Evolutionary conservation across 371 early-diverging fungal genomes (phyloP).

Genomic region (Mucor lusitanicus): DNA sequence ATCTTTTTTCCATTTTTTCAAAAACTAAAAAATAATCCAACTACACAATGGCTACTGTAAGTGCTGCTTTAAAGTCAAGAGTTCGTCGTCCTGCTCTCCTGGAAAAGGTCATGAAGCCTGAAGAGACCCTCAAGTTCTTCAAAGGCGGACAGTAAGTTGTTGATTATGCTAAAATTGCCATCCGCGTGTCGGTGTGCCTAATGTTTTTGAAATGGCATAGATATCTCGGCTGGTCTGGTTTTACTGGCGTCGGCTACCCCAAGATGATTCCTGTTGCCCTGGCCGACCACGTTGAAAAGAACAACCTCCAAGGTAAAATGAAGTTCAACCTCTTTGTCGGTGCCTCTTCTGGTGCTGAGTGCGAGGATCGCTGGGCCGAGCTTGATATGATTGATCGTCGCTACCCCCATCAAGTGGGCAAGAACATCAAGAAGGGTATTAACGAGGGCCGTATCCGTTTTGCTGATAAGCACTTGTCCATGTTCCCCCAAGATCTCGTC

Average conservation of each 20-base stretch:
- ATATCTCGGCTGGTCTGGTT: constrained; percentile 55
- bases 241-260: constrained; percentile 59
- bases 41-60: constrained; percentile 36
- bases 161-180: not conserved
- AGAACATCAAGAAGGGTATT: constrained; percentile 54
- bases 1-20: constrained; percentile 7
- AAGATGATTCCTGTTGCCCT: constrained; percentile 54
- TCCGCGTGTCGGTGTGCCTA: not conserved
- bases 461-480: constrained; percentile 61
- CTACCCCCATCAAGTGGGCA: constrained; percentile 61
- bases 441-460: constrained; percentile 57
- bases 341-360: constrained; percentile 52
- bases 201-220: constrained; percentile 17
- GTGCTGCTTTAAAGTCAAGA: constrained; percentile 50
- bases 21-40: not conserved
- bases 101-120: constrained; percentile 48
- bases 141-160: constrained; percentile 52
- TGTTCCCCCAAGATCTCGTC: constrained; percentile 56
- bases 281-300: constrained; percentile 56
- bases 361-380: constrained; percentile 52
- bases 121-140: constrained; percentile 51
- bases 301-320: constrained; percentile 55
- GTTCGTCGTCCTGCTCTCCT: constrained; percentile 52
- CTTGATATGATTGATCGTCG: constrained; percentile 58
- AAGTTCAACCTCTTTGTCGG: constrained; percentile 58